Conservation (phyloP, 1,284 basidiomycete genomes). For the Cystobasidiaceae sp. region DNA sequence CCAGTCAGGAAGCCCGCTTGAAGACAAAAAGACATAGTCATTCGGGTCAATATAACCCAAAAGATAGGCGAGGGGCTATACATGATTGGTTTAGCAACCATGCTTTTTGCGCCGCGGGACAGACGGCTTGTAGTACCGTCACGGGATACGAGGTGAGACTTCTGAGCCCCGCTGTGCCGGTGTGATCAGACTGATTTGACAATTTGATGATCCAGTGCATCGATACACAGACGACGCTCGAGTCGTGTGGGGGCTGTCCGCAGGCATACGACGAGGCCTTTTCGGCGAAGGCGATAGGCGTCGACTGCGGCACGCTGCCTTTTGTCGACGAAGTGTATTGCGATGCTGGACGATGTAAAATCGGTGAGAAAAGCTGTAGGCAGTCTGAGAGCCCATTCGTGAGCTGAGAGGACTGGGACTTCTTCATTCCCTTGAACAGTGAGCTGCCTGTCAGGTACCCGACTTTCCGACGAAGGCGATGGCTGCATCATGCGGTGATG, state of each 20-base stretch:
- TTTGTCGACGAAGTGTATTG: constrained; percentile 17
- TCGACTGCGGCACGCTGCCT: constrained; percentile 15
- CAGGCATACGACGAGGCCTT: constrained; percentile 31
- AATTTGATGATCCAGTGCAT: no score
- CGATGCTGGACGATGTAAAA: constrained; percentile 1
- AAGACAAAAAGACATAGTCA: not conserved
- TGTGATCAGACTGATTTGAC: no score
- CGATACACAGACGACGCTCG: constrained; percentile 1
- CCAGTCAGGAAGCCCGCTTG: constrained; percentile 9
- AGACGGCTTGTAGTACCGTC: constrained; percentile 11
- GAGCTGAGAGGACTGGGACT: not conserved
- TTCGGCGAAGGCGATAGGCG: not conserved
- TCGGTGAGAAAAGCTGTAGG: not conserved
- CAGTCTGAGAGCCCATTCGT: no score
- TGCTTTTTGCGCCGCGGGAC: not conserved
- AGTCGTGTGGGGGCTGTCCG: constrained; percentile 22
- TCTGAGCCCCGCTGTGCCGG: no score
- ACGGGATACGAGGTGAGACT: constrained; percentile 10
- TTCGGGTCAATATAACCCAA: constrained; percentile 5
- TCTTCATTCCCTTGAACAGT: not conserved
- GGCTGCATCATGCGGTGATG: constrained; percentile 19
- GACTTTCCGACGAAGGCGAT: not conserved
- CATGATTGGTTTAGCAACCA: constrained; percentile 5
- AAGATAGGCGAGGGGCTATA: not conserved
- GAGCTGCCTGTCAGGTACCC: constrained; percentile 6